Percentiles rank a stretch among this genome's conserved stretches.
phyloP scores from a whole-genome alignment of 192 early-diverging fungal genomes.

The Entomortierella lignicola region DNA sequence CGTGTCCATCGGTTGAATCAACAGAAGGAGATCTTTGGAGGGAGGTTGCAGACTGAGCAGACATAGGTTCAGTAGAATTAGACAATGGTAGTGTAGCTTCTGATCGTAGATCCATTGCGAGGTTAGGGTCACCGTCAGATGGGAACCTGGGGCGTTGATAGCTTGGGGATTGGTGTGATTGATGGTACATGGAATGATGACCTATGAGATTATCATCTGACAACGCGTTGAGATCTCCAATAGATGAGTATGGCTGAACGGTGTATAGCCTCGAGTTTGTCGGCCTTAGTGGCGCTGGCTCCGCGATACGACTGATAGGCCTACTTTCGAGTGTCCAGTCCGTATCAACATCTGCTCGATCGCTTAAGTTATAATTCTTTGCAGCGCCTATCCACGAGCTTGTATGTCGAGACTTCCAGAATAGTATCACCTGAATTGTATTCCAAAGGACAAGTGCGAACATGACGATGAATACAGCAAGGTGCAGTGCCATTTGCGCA shows the following conservation, averaged over 20 bases:
- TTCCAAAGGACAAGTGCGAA: constrained; percentile 51
- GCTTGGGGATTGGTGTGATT: constrained; percentile 9
- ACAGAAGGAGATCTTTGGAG: constrained; percentile 20
- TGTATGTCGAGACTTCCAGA: constrained; percentile 36
- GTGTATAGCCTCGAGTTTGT: constrained; percentile 35
- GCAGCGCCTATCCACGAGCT: constrained; percentile 22
- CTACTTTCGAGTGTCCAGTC: constrained; percentile 25
- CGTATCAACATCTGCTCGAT: neutral
- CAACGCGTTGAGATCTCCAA: constrained; percentile 3
- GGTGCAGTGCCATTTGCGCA: constrained; percentile 56
- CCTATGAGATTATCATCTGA: constrained; percentile 7
- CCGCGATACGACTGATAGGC: constrained; percentile 10
- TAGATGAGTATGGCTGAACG: constrained; percentile 42
- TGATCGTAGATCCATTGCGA: neutral
- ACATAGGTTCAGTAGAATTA: constrained; percentile 27
- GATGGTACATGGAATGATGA: constrained; percentile 10
- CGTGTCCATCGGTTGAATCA: constrained; percentile 22
- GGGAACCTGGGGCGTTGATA: constrained; percentile 24
- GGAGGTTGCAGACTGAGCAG: constrained; percentile 22
- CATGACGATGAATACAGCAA: constrained; percentile 53
- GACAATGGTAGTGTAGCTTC: constrained; percentile 23
- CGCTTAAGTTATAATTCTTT: constrained; percentile 27
- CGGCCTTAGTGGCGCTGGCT: neutral
- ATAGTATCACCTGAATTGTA: constrained; percentile 42
- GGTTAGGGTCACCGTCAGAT: neutral